A percentile compares a stretch with the other conserved stretches of the same genome.
Evolutionary conservation across 768 basidiomycete genomes (phyloP).

Genomic region (Pholiota molesta): DNA sequence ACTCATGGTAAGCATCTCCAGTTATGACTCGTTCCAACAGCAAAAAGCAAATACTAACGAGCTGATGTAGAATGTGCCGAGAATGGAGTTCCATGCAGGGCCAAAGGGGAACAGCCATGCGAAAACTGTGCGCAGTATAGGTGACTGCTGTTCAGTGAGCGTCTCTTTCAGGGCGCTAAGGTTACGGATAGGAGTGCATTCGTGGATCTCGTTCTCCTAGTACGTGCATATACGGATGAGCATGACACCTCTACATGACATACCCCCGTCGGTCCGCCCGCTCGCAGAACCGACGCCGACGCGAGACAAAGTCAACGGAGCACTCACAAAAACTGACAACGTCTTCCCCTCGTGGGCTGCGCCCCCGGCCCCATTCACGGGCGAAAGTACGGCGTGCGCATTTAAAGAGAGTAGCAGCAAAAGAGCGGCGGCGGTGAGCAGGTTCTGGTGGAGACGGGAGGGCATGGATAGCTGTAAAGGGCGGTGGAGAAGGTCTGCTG

Average conservation of each 20-base stretch:
- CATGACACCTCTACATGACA: background rate
- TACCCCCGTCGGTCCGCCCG: background rate
- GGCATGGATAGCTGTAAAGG: constrained; percentile 29
- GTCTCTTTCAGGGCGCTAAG: constrained; percentile 63
- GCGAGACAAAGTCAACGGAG: constrained; percentile 3
- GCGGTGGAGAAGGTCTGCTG: background rate
- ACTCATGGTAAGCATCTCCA: constrained; percentile 11
- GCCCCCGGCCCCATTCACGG: constrained; percentile 9
- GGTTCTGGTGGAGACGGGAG: constrained; percentile 17
- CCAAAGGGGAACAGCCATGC: constrained; percentile 86
- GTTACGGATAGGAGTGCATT: constrained; percentile 42
- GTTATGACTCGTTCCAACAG: constrained; percentile 5
- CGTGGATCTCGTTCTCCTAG: constrained; percentile 45
- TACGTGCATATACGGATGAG: background rate
- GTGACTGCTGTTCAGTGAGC: constrained; percentile 67
- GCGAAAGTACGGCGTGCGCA: constrained; percentile 16
- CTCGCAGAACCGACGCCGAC: constrained; percentile 1
- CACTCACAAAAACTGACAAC: constrained; percentile 28
- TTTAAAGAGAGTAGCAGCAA: constrained; percentile 32
- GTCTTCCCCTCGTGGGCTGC: constrained; percentile 13
- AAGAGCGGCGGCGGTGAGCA: constrained; percentile 39
- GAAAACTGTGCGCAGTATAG: constrained; percentile 80
- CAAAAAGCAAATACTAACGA: constrained; percentile 60
- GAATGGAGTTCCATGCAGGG: constrained; percentile 86
- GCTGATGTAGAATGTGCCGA: constrained; percentile 96